Conservation (phyloP, 768 basidiomycete species). For the Tylopilus plumbeoviolaceoides region DNA sequence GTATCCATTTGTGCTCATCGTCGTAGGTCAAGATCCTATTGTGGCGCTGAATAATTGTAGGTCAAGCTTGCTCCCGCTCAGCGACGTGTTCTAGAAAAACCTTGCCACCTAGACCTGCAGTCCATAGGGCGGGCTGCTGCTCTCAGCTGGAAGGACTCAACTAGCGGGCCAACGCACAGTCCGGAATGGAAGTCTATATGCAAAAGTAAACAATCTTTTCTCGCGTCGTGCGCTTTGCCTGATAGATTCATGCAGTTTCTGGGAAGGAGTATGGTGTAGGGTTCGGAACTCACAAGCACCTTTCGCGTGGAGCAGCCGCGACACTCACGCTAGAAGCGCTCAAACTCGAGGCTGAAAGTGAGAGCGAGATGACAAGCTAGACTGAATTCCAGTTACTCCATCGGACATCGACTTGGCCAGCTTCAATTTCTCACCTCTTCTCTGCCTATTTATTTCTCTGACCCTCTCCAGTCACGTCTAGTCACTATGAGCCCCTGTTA, state of each 20-base stretch:
- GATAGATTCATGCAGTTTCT: conserved; percentile 39
- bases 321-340: conserved; percentile 35
- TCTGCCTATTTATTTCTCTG: conserved; percentile 7
- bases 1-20: conserved; percentile 10
- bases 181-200: conserved; percentile 56
- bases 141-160: conserved; percentile 54
- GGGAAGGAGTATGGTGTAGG: conserved; percentile 48
- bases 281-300: conserved; percentile 46
- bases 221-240: conserved; percentile 10
- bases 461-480: neutral
- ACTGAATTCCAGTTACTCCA: neutral
- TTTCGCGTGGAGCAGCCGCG: conserved; percentile 44
- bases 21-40: conserved; percentile 26
- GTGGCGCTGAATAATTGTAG: conserved; percentile 41
- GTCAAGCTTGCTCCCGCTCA: conserved; percentile 6
- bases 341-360: conserved; percentile 19
- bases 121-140: conserved; percentile 36
- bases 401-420: neutral
- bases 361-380: conserved; percentile 9
- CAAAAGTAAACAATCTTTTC: conserved; percentile 43
- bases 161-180: conserved; percentile 40
- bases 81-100: neutral
- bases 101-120: conserved; percentile 47
- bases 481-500: neutral
- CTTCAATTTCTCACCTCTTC: neutral